Percentiles rank a stretch among this genome's conserved stretches.
Evolutionary conservation across 305 asterid genomes (phyloP).

Genomic region (Rubia balearica): DNA sequence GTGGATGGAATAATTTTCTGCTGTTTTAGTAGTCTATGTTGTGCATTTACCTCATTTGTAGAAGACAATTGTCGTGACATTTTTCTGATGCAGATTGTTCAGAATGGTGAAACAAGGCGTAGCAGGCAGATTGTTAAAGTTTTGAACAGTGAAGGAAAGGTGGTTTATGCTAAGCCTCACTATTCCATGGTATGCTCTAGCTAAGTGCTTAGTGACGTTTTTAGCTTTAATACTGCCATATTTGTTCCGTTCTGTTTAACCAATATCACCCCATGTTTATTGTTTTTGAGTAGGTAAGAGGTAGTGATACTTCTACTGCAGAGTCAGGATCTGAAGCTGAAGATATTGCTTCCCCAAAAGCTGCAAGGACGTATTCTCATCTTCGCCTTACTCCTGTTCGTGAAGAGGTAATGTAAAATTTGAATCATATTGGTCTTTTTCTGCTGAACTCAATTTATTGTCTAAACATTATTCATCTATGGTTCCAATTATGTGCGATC

Average conservation of each 20-base stretch:
- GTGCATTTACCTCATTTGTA: neutral
- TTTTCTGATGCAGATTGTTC: conserved; percentile 60
- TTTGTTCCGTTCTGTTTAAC: conserved; percentile 10
- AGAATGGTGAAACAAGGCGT: conserved; percentile 73
- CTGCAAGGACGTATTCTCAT: conserved; percentile 66
- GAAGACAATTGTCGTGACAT: neutral
- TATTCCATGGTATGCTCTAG: conserved; percentile 43
- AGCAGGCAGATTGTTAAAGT: conserved; percentile 89
- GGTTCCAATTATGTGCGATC: neutral
- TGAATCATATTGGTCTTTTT: neutral
- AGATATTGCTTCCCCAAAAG: conserved; percentile 89
- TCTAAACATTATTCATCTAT: neutral
- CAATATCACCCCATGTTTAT: conserved; percentile 16
- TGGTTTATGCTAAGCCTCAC: conserved; percentile 79
- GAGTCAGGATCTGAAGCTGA: conserved; percentile 99
- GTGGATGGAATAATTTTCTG: neutral
- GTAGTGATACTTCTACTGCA: conserved; percentile 94
- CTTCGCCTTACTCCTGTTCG: conserved; percentile 95
- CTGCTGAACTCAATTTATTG: neutral
- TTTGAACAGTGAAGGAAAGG: conserved; percentile 87
- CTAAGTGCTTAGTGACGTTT: conserved; percentile 8
- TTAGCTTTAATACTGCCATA: conserved; percentile 10
- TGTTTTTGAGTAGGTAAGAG: conserved; percentile 49
- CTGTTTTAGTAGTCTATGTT: neutral
- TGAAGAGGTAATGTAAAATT: conserved; percentile 60